These are phyloP conservation scores for Chalciporus chontae DNA, from an alignment of 768 basidiomycete genomes.

Conservation along the genomic window DNA sequence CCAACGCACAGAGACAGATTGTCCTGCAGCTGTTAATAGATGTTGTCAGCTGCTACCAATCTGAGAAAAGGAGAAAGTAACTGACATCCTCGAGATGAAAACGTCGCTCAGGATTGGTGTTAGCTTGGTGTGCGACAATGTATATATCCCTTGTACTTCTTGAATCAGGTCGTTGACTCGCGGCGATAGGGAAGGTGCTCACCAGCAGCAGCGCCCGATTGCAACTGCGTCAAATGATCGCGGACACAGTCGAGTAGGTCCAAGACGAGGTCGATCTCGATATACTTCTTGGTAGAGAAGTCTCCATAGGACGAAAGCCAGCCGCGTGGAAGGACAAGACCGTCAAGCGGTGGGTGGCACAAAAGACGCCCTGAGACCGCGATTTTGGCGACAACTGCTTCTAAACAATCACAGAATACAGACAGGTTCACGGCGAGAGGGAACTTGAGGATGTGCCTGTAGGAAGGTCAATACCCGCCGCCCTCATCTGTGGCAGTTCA, in stretches of 20 bases:
- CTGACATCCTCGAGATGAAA: constrained; percentile 50
- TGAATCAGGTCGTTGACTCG: background rate
- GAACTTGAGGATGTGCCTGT: constrained; percentile 43
- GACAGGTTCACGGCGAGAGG: constrained; percentile 40
- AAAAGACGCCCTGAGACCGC: constrained; percentile 34
- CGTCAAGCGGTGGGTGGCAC: constrained; percentile 32
- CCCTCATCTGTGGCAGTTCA: background rate
- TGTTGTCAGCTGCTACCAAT: background rate
- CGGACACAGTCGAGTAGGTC: constrained; percentile 18
- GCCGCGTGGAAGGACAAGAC: constrained; percentile 49
- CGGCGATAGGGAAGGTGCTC: constrained; percentile 23
- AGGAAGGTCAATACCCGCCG: background rate
- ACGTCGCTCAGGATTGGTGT: constrained; percentile 29
- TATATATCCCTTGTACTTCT: background rate
- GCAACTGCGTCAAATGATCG: constrained; percentile 29
- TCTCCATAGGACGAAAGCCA: constrained; percentile 40
- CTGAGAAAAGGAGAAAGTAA: background rate
- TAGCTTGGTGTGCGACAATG: constrained; percentile 8
- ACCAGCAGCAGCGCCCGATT: constrained; percentile 23
- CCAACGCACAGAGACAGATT: constrained; percentile 44
- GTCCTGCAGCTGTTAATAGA: constrained; percentile 40
- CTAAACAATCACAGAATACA: constrained; percentile 51
- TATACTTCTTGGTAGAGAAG: constrained; percentile 12
- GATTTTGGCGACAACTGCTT: constrained; percentile 42
- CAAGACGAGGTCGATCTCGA: background rate